phyloP scores from a whole-genome alignment of 2,329 filamentous ascomycete species.

The Coniella vitis region DNA sequence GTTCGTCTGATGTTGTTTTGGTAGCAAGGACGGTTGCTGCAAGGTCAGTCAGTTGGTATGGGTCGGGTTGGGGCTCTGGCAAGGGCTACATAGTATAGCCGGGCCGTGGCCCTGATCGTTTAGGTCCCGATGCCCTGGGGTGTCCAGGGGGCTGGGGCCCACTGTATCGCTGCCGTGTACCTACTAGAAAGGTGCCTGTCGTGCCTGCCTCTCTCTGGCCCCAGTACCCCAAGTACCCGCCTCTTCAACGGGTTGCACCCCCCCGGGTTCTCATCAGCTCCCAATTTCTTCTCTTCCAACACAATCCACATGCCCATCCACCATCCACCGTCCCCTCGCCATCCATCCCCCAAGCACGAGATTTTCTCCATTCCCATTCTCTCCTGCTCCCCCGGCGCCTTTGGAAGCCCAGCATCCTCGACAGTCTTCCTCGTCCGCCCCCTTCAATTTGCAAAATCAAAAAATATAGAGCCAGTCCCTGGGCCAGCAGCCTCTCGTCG shows the following conservation, averaged over 20 bases:
- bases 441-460: not conserved
- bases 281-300: not conserved
- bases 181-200: not conserved
- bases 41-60: no score
- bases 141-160: not conserved
- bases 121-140: no score
- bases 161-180: not conserved
- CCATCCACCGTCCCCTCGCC: constrained; percentile 1
- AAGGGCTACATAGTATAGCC: no score
- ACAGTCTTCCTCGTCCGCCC: not conserved
- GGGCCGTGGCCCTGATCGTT: no score
- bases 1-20: no score
- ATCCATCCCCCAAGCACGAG: not conserved
- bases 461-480: not conserved
- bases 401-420: not conserved
- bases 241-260: not conserved
- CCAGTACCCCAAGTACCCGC: not conserved
- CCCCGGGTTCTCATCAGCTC: not conserved
- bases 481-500: not conserved
- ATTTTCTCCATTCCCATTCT: not conserved
- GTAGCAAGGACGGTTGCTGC: no score
- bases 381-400: not conserved
- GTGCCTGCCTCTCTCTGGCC: not conserved
- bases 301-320: not conserved
- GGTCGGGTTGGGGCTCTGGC: no score